These are phyloP conservation scores for Pisolithus albus DNA, from an alignment of 768 basidiomycete genomes.

Conservation along the genomic window DNA sequence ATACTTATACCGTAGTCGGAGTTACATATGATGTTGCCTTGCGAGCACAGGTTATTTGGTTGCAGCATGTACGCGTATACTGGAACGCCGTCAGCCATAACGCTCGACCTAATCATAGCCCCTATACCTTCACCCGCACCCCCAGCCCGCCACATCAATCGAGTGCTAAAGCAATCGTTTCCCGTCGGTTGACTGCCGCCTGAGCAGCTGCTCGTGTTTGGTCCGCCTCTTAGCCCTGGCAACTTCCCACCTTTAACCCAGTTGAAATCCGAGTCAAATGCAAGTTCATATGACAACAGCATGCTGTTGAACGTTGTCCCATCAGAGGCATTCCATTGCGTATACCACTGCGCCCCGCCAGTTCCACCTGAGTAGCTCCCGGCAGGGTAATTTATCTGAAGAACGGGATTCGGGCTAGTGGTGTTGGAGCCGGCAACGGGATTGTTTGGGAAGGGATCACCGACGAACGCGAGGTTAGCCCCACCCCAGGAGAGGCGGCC, in stretches of 20 bases:
- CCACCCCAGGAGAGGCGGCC: slow-evolving; percentile 54
- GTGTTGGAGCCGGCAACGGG: slow-evolving; percentile 32
- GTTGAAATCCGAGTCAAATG: slow-evolving; percentile 57
- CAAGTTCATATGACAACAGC: slow-evolving; percentile 69
- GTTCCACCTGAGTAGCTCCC: slow-evolving; percentile 53
- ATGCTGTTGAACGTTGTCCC: slow-evolving; percentile 55
- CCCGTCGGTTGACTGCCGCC: slow-evolving; percentile 63
- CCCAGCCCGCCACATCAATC: slow-evolving; percentile 68
- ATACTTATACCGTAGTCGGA: slow-evolving; percentile 74
- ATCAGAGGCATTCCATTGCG: slow-evolving; percentile 59
- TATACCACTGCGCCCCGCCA: slow-evolving; percentile 63
- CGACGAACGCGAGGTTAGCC: slow-evolving; percentile 52
- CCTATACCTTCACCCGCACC: slow-evolving; percentile 64
- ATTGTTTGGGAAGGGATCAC: slow-evolving; percentile 57
- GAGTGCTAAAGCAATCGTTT: slow-evolving; percentile 61
- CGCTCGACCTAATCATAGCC: neutral
- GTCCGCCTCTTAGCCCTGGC: slow-evolving; percentile 68
- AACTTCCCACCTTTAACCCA: slow-evolving; percentile 75
- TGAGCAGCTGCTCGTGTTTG: slow-evolving; percentile 55
- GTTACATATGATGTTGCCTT: slow-evolving; percentile 56
- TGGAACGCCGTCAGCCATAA: slow-evolving; percentile 22
- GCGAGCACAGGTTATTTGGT: slow-evolving; percentile 51
- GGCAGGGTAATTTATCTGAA: slow-evolving; percentile 58
- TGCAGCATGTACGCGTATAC: slow-evolving; percentile 79
- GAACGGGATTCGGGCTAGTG: slow-evolving; percentile 27